phyloP scores from a whole-genome alignment of 345 rosid species.

The Barbarea vulgaris region DNA sequence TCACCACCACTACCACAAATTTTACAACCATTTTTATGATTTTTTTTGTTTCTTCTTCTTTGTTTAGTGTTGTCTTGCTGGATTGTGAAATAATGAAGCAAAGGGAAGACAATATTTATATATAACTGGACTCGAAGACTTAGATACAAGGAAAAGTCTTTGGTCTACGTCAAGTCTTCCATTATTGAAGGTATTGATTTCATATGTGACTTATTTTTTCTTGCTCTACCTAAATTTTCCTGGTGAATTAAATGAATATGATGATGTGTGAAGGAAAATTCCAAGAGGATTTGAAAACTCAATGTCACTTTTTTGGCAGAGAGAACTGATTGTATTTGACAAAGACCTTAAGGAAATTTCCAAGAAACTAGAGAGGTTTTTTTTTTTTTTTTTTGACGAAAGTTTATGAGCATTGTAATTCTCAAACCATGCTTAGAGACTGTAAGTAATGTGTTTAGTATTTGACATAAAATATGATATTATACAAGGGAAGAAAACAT shows the following conservation, averaged over 20 bases:
- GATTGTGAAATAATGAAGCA: slow-evolving; percentile 26
- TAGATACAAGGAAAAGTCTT: slow-evolving; percentile 25
- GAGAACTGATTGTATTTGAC: background rate
- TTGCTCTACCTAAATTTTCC: slow-evolving; percentile 6
- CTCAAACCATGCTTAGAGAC: background rate
- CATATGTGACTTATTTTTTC: slow-evolving; percentile 16
- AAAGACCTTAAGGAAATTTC: slow-evolving; percentile 5
- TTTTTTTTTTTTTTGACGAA: too few relatives aligned
- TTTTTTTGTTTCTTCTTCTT: background rate
- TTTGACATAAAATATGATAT: too few relatives aligned
- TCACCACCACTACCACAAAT: slow-evolving; percentile 13
- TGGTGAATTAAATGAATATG: slow-evolving; percentile 11
- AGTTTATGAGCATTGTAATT: too few relatives aligned
- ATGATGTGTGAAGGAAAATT: slow-evolving; percentile 22
- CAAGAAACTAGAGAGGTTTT: background rate
- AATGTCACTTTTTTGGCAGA: background rate
- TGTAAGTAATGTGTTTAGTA: background rate
- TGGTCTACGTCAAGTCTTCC: slow-evolving; percentile 33
- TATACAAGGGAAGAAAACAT: too few relatives aligned
- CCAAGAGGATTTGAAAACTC: slow-evolving; percentile 13
- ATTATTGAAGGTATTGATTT: slow-evolving; percentile 16
- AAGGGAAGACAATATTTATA: slow-evolving; percentile 3
- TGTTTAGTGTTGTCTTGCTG: background rate
- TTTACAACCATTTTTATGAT: slow-evolving; percentile 4
- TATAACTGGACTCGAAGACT: slow-evolving; percentile 9